phyloP scores from a whole-genome alignment of 2,329 filamentous ascomycete species.

The Cytospora piceicola region DNA sequence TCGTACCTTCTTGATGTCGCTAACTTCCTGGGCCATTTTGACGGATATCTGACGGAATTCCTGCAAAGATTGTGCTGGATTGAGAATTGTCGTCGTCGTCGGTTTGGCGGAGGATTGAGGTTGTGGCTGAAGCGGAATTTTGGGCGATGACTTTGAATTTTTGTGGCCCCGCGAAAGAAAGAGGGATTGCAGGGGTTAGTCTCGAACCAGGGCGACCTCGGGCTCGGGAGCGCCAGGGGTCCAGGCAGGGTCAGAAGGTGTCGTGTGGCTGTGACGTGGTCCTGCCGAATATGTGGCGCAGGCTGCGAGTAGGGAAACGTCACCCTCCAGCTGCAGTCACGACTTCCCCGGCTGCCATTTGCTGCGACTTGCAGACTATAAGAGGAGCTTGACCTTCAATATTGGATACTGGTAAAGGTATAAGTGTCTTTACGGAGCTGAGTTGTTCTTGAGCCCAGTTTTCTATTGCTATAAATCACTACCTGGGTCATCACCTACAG shows the following conservation, averaged over 20 bases:
- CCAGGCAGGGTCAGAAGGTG: neutral
- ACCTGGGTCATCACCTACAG: constrained; percentile 14
- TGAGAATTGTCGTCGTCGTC: constrained; percentile 27
- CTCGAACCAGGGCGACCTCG: neutral
- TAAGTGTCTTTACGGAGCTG: constrained; percentile 17
- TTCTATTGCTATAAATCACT: constrained; percentile 7
- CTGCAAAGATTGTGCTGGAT: constrained; percentile 31
- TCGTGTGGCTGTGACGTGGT: constrained; percentile 16
- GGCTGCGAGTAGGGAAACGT: constrained; percentile 16
- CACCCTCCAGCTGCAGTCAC: constrained; percentile 15
- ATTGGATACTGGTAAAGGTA: constrained; percentile 3
- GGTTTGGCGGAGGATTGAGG: constrained; percentile 14
- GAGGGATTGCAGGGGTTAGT: constrained; percentile 11
- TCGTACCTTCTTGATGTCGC: constrained; percentile 87
- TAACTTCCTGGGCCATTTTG: constrained; percentile 98
- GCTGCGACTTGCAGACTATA: constrained; percentile 6
- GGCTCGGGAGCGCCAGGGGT: neutral
- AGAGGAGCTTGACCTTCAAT: neutral
- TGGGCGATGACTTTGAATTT: constrained; percentile 25
- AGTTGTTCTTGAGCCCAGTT: neutral
- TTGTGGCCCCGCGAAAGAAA: constrained; percentile 21
- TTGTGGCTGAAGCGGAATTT: constrained; percentile 28
- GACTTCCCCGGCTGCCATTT: constrained; percentile 1
- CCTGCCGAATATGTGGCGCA: constrained; percentile 21
- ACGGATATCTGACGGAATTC: constrained; percentile 48